Percentiles rank a stretch among this genome's conserved stretches.
Conservation (phyloP, 2,329 filamentous ascomycete genomes). For the Aspergillus clavatus region DNA sequence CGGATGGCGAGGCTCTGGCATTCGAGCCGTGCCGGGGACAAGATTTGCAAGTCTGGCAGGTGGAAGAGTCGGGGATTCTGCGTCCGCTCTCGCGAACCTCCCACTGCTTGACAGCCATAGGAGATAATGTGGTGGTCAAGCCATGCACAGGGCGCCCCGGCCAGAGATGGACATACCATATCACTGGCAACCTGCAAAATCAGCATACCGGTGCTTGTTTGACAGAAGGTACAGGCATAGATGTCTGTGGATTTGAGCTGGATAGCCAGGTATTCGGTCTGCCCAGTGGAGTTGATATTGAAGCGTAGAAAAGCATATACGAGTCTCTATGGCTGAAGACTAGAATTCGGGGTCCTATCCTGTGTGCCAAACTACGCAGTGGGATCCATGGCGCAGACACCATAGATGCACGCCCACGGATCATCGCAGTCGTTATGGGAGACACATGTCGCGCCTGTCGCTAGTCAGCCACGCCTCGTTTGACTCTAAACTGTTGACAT, state of each 20-base stretch:
- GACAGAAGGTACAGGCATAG: slow-evolving; percentile 31
- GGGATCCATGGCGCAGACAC: background rate
- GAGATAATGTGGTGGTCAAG: slow-evolving; percentile 12
- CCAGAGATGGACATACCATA: slow-evolving; percentile 43
- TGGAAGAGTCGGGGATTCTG: slow-evolving; percentile 31
- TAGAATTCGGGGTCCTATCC: no score
- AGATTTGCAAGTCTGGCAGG: slow-evolving; percentile 44
- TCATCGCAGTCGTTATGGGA: background rate
- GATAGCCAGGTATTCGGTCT: slow-evolving; percentile 47
- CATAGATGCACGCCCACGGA: background rate
- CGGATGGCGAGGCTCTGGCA: slow-evolving; percentile 25
- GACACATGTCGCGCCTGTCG: no score
- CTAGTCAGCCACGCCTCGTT: no score
- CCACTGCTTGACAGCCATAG: slow-evolving; percentile 32
- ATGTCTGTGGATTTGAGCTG: slow-evolving; percentile 33
- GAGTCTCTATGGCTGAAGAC: no score
- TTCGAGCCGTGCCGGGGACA: slow-evolving; percentile 38
- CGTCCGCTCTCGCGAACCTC: slow-evolving; percentile 34
- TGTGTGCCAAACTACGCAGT: no score
- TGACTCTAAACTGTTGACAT: no score
- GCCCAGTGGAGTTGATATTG: slow-evolving; percentile 36
- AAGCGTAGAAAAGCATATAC: background rate
- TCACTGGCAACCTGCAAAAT: slow-evolving; percentile 44
- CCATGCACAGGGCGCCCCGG: slow-evolving; percentile 15
- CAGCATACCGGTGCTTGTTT: slow-evolving; percentile 33